Base-by-base conservation (phyloP, 1,284 basidiomycete species). In the Neolentinus lepideus region DNA sequence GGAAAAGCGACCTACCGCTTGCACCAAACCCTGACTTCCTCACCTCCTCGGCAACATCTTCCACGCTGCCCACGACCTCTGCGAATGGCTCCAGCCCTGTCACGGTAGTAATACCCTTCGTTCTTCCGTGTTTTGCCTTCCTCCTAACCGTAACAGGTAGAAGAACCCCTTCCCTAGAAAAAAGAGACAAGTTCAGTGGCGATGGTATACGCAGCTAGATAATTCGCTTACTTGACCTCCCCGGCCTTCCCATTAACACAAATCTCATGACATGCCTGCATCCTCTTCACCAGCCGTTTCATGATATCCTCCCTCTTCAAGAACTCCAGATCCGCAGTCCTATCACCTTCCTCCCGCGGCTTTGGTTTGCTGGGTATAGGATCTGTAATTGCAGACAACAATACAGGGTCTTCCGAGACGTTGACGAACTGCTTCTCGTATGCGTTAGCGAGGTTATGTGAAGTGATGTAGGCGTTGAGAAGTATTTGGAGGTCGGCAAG, bases 11-110 rank as follows among this genome's bases (percentile, higher is more conserved):
- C 71, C 57, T 59, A 90, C 89, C 80, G 36, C 85, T 84, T 0
- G 92, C 90, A 2, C 88, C 79, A 45, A 86, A 83, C 1, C 92
- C 92, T 63, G 92, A 94, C 64, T 81, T 85, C 58, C 84, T 79
- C 53, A 95, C 71, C 56, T 92, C 90, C 47, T 94, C 91, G 1
- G 88, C 86, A 67, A 95, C 81, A 19, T 83, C 78, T 14, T 91
- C 85, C 0, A 83, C 21, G 8, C 14, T 24, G 11, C 47, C 47
- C 14, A 50, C 78, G 35, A 81, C 73, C 22, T 92, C 69, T 2
- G 79, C 76, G 68, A 87, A 95, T 0, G 83, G 76, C 65, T 96
- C 93, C 59, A 90, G 88, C 0, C 87, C 85, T 0, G 84, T 83
- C 46, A 94, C 76, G 51, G 89, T 71, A 2, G 93, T 96, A 52